These are phyloP conservation scores for Cicer yamashitae DNA, from an alignment of 306 rosid genomes.

Conservation along the genomic window DNA sequence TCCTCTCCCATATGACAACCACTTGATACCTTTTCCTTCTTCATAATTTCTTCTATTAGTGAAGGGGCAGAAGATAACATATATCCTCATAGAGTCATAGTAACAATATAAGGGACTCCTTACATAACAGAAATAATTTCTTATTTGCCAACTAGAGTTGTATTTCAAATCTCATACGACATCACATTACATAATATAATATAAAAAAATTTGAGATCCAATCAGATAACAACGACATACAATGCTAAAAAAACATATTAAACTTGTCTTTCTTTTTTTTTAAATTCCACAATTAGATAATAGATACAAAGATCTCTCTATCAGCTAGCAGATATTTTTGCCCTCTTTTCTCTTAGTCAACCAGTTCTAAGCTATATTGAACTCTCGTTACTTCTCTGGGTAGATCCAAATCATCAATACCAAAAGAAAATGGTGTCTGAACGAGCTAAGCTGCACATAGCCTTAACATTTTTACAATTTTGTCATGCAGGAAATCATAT, in stretches of 20 bases:
- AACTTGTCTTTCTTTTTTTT: not conserved
- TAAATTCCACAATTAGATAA: conserved; percentile 25
- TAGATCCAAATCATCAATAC: conserved; percentile 36
- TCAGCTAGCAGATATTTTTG: not conserved
- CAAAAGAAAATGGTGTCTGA: conserved; percentile 45
- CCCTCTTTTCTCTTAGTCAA: conserved; percentile 31
- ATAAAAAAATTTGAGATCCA: conserved; percentile 3
- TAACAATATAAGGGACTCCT: no score
- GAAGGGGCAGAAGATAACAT: no score
- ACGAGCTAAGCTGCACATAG: conserved; percentile 60
- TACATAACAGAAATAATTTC: no score
- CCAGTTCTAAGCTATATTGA: conserved; percentile 1
- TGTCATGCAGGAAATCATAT: conserved; percentile 68
- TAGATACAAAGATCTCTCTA: conserved; percentile 33
- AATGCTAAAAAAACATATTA: not conserved
- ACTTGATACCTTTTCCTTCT: no score
- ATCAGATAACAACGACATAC: conserved; percentile 11
- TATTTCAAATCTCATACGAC: not conserved
- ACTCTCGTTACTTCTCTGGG: conserved; percentile 34
- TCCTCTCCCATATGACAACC: no score
- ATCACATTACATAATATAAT: not conserved
- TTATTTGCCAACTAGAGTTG: no score
- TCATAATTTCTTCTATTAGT: no score
- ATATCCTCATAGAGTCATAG: no score
- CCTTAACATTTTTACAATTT: conserved; percentile 52